Evolutionary conservation across 192 early-diverging fungal genomes (phyloP).

Genomic region (Chytriomyces sp.): DNA sequence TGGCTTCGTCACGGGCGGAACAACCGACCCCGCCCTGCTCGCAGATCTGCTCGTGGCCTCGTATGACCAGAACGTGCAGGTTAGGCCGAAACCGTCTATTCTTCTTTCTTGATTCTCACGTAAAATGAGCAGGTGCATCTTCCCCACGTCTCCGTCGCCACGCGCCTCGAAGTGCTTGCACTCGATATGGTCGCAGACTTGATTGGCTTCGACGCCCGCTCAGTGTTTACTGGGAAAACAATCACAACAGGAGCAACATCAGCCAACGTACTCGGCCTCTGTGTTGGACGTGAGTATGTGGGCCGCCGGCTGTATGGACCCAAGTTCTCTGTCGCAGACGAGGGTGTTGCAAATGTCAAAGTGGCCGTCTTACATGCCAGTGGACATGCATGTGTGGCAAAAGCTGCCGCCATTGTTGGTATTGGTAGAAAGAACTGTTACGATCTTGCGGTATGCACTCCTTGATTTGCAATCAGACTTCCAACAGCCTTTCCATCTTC

Average conservation of each 20-base stretch:
- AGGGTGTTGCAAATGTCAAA: slow-evolving; percentile 31
- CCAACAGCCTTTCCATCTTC: slow-evolving; percentile 34
- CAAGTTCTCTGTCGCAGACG: slow-evolving; percentile 46
- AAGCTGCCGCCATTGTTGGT: slow-evolving; percentile 54
- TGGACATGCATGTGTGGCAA: slow-evolving; percentile 52
- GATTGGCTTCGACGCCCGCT: slow-evolving; percentile 41
- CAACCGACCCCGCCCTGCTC: slow-evolving; percentile 46
- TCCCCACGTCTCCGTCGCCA: slow-evolving; percentile 42
- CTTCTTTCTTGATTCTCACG: slow-evolving; percentile 27
- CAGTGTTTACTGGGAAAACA: slow-evolving; percentile 44
- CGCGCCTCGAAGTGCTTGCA: slow-evolving; percentile 42
- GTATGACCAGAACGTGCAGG: slow-evolving; percentile 39
- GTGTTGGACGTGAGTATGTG: slow-evolving; percentile 45
- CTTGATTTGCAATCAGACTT: slow-evolving; percentile 21
- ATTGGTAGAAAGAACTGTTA: slow-evolving; percentile 53
- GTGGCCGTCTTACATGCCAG: slow-evolving; percentile 31
- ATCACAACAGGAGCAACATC: slow-evolving; percentile 61
- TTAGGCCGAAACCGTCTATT: not conserved
- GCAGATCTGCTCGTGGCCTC: slow-evolving; percentile 34
- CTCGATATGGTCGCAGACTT: slow-evolving; percentile 54
- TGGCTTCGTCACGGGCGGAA: slow-evolving; percentile 62
- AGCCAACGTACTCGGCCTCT: slow-evolving; percentile 55
- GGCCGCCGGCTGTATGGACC: slow-evolving; percentile 18
- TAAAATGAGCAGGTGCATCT: slow-evolving; percentile 40
- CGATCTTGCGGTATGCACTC: slow-evolving; percentile 31